phyloP scores from a whole-genome alignment of 2,329 filamentous ascomycete species.

The Monilinia laxa region DNA sequence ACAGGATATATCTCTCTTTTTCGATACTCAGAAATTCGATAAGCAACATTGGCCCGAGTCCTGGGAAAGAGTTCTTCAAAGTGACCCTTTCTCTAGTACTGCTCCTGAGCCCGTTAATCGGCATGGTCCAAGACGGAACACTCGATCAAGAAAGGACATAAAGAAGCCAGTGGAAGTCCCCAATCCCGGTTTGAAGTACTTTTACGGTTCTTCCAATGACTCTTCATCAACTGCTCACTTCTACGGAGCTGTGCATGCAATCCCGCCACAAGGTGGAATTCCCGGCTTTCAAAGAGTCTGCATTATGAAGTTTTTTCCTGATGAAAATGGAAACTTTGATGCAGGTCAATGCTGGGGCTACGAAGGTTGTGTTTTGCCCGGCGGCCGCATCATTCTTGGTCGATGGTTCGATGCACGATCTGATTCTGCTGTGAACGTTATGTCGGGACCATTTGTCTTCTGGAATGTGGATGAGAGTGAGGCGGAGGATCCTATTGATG shows the following conservation, averaged over 20 bases:
- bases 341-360: constrained; percentile 45
- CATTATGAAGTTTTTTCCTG: constrained; percentile 50
- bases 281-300: constrained; percentile 55
- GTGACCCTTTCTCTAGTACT: constrained; percentile 31
- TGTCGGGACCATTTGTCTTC: constrained; percentile 41
- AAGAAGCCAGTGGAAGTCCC: constrained; percentile 3
- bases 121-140: constrained; percentile 7
- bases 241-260: constrained; percentile 50
- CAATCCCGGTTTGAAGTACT: constrained; percentile 29
- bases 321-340: constrained; percentile 29
- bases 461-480: constrained; percentile 39
- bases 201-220: constrained; percentile 43
- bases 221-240: constrained; percentile 37
- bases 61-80: constrained; percentile 32
- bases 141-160: not conserved
- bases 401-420: constrained; percentile 47
- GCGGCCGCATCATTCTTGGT: constrained; percentile 49
- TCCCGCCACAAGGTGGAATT: constrained; percentile 50
- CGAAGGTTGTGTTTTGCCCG: constrained; percentile 49
- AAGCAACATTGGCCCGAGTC: constrained; percentile 30
- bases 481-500: constrained; percentile 24
- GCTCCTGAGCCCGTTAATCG: not conserved
- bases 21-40: constrained; percentile 30
- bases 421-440: constrained; percentile 16
- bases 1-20: constrained; percentile 38